Evolutionary conservation across 306 rosid genomes (phyloP).

Genomic region (Psophocarpus tetragonolobus): DNA sequence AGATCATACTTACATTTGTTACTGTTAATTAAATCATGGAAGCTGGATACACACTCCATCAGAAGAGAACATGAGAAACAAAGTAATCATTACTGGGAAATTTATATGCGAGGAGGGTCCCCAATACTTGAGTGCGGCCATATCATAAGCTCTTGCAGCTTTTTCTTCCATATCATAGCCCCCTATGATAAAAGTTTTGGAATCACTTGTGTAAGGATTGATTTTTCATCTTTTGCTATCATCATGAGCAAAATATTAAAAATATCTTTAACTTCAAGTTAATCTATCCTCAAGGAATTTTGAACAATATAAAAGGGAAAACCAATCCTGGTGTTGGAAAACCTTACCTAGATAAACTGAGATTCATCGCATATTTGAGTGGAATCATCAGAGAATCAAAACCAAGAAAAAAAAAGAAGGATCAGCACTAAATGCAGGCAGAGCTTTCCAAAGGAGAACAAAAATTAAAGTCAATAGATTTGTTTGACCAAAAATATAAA

Average conservation of each 20-base stretch:
- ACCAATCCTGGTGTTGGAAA: not conserved
- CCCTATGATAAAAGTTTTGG: conserved; percentile 51
- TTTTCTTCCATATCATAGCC: conserved; percentile 89
- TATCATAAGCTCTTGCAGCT: conserved; percentile 87
- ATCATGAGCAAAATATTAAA: not conserved
- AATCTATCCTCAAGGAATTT: not conserved
- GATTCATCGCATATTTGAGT: conserved; percentile 39
- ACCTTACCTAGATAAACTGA: conserved; percentile 80
- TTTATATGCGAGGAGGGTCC: conserved; percentile 85
- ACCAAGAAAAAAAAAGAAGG: not conserved
- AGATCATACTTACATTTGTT: conserved; percentile 26
- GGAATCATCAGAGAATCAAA: conserved; percentile 38
- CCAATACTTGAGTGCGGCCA: conserved; percentile 94
- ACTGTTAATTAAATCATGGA: not conserved
- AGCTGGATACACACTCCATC: not conserved
- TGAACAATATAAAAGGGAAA: not conserved
- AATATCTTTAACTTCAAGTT: not conserved
- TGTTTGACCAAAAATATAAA: conserved; percentile 10
- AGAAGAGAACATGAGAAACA: conserved; percentile 23
- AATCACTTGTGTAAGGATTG: conserved; percentile 30
- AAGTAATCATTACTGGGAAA: conserved; percentile 59
- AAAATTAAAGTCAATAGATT: not conserved
- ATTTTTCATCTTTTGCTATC: conserved; percentile 7
- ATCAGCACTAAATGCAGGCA: conserved; percentile 17
- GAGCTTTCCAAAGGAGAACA: conserved; percentile 7